These are phyloP conservation scores for Ophiosphaerella herpotricha DNA, from an alignment of 2,329 filamentous ascomycete species.

Conservation along the genomic window DNA sequence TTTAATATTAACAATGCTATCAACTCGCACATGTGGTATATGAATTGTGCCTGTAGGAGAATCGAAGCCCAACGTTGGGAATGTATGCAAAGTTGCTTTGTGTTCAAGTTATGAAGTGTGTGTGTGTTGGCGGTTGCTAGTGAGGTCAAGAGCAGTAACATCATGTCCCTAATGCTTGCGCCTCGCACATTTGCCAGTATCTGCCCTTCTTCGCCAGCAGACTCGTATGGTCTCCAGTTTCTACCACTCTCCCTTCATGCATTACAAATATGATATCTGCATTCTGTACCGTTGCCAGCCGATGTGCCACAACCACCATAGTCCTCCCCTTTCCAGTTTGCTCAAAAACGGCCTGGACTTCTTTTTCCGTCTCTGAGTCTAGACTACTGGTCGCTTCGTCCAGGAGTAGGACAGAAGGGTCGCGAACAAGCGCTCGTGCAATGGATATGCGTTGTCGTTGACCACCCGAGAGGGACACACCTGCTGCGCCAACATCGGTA, in stretches of 20 bases:
- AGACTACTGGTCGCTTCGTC: conserved; percentile 66
- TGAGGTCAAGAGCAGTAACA: background rate
- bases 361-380: conserved; percentile 68
- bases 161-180: conserved; percentile 8
- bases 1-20: background rate
- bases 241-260: conserved; percentile 44
- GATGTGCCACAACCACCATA: conserved; percentile 50
- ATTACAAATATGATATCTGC: conserved; percentile 50
- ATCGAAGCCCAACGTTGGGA: no score
- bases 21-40: background rate
- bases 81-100: no score
- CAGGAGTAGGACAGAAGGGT: conserved; percentile 61
- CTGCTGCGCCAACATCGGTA: conserved; percentile 31
- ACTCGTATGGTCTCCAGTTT: conserved; percentile 36
- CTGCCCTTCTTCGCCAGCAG: conserved; percentile 14
- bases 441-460: conserved; percentile 80
- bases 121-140: background rate
- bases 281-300: conserved; percentile 45
- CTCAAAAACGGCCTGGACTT: conserved; percentile 72
- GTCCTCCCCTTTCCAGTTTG: conserved; percentile 49
- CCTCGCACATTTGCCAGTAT: conserved; percentile 26
- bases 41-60: background rate
- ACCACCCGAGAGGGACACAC: conserved; percentile 72
- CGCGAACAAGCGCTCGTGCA: conserved; percentile 67
- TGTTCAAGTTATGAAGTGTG: no score